These are phyloP conservation scores for Westerdykella aurantiaca DNA, from an alignment of 2,329 filamentous ascomycete species.

Conservation along the genomic window DNA sequence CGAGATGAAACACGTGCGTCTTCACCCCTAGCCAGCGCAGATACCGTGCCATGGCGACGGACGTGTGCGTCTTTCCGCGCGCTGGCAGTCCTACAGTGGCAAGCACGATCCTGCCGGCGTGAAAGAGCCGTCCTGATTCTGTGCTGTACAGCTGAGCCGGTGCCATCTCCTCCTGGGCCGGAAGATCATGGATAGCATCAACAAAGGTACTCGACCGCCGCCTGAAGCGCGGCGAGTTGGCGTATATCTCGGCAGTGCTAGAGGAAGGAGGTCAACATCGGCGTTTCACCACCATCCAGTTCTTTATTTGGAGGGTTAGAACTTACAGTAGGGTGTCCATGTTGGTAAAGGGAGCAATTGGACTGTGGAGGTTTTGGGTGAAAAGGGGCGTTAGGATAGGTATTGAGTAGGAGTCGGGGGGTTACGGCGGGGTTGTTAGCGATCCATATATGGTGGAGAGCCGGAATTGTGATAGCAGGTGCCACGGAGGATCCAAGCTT, in stretches of 20 bases:
- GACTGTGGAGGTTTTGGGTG: background rate
- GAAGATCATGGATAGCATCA: slow-evolving; percentile 9
- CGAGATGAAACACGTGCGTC: slow-evolving; percentile 93
- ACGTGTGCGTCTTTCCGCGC: slow-evolving; percentile 96
- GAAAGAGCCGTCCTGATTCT: slow-evolving; percentile 93
- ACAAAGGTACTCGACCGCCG: slow-evolving; percentile 39
- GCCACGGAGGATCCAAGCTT: background rate
- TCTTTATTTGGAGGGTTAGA: slow-evolving; percentile 4
- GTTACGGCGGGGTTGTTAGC: too few species aligned
- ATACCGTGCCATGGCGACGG: slow-evolving; percentile 90
- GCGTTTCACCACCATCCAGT: background rate
- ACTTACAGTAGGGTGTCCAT: slow-evolving; percentile 62
- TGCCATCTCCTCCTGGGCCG: slow-evolving; percentile 73
- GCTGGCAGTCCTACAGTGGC: slow-evolving; percentile 94
- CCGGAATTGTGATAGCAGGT: too few species aligned
- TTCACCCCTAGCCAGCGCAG: slow-evolving; percentile 96
- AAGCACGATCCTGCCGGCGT: slow-evolving; percentile 94
- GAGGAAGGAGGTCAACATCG: background rate
- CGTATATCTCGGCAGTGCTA: slow-evolving; percentile 86
- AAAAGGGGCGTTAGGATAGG: too few species aligned
- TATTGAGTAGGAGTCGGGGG: too few species aligned
- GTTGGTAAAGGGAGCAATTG: slow-evolving; percentile 2
- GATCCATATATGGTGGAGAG: too few species aligned
- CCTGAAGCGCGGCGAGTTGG: slow-evolving; percentile 81
- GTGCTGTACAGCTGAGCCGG: slow-evolving; percentile 97